Percentiles rank a stretch among this genome's conserved stretches.
phyloP scores from a whole-genome alignment of 2,329 filamentous ascomycete genomes.

The Claviceps digitariae region DNA sequence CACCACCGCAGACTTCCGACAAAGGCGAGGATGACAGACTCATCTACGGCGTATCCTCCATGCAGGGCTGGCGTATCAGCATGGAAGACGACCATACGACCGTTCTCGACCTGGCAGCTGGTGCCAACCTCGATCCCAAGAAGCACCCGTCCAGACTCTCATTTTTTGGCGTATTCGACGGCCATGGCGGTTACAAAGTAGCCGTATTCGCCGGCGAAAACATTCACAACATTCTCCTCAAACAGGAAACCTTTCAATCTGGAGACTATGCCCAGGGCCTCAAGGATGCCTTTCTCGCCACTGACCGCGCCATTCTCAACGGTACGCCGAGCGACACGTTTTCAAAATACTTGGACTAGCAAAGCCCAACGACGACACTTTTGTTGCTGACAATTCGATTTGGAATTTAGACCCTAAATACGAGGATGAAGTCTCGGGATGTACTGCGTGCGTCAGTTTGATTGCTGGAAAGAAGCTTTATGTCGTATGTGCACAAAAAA shows the following conservation, averaged over 20 bases:
- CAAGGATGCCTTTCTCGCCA: slow-evolving; percentile 94
- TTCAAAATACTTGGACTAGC: background rate
- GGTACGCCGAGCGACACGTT: slow-evolving; percentile 40
- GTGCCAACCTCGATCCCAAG: slow-evolving; percentile 39
- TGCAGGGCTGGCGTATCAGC: slow-evolving; percentile 99
- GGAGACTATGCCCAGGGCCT: slow-evolving; percentile 90
- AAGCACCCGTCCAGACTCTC: slow-evolving; percentile 63
- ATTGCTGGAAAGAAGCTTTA: slow-evolving; percentile 88
- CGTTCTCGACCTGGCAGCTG: slow-evolving; percentile 66
- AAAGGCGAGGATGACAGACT: slow-evolving; percentile 86
- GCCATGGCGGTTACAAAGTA: slow-evolving; percentile 93
- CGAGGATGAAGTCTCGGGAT: slow-evolving; percentile 95
- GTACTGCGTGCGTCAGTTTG: slow-evolving; percentile 84
- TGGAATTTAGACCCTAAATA: slow-evolving; percentile 77
- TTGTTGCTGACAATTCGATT: slow-evolving; percentile 3
- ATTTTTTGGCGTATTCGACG: slow-evolving; percentile 97
- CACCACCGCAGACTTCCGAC: slow-evolving; percentile 64
- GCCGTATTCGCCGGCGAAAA: slow-evolving; percentile 85
- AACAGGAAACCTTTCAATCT: slow-evolving; percentile 85
- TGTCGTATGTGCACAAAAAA: slow-evolving; percentile 55
- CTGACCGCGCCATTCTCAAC: slow-evolving; percentile 87
- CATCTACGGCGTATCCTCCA: slow-evolving; percentile 88
- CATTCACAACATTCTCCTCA: slow-evolving; percentile 85
- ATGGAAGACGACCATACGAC: slow-evolving; percentile 97
- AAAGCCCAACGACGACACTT: background rate